These are phyloP conservation scores for Ambrosia trifida DNA, from an alignment of 129 eudicot genomes.

Conservation along the genomic window DNA sequence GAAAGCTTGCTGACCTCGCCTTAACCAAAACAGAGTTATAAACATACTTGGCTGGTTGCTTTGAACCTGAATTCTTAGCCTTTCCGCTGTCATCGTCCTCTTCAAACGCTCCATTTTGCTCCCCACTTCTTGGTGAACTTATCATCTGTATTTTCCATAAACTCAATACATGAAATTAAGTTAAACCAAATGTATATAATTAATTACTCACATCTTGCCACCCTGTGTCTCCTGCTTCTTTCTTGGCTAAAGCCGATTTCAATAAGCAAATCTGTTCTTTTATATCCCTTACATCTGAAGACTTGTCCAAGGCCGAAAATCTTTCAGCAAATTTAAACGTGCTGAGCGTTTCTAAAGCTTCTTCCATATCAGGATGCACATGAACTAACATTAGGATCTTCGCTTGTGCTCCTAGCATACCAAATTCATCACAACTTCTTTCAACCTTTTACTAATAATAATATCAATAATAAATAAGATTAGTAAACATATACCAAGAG, in stretches of 20 bases:
- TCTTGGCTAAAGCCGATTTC: slow-evolving; percentile 65
- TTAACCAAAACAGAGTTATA: not conserved
- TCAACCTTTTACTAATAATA: not conserved
- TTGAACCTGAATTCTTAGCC: slow-evolving; percentile 7
- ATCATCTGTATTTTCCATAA: not conserved
- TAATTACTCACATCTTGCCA: slow-evolving; percentile 18
- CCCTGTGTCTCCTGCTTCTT: slow-evolving; percentile 38
- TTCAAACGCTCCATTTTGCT: not conserved
- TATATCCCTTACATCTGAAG: slow-evolving; percentile 60
- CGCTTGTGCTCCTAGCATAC: slow-evolving; percentile 66
- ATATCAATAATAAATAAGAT: not conserved
- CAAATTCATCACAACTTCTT: slow-evolving; percentile 4
- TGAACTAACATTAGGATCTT: slow-evolving; percentile 90
- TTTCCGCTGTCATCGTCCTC: slow-evolving; percentile 3
- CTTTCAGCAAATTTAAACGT: slow-evolving; percentile 90
- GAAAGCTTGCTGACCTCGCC: slow-evolving; percentile 3
- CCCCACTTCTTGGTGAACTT: slow-evolving; percentile 28
- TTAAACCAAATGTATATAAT: not conserved
- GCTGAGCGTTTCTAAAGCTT: slow-evolving; percentile 63
- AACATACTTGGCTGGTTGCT: slow-evolving; percentile 35
- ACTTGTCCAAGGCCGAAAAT: slow-evolving; percentile 63
- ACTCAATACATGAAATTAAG: not conserved
- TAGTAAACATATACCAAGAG: slow-evolving; percentile 45
- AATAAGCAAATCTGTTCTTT: slow-evolving; percentile 69
- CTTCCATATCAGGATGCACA: slow-evolving; percentile 69